Conservation (phyloP, 2,329 filamentous ascomycete species). For the Phialemoniopsis sp. region DNA sequence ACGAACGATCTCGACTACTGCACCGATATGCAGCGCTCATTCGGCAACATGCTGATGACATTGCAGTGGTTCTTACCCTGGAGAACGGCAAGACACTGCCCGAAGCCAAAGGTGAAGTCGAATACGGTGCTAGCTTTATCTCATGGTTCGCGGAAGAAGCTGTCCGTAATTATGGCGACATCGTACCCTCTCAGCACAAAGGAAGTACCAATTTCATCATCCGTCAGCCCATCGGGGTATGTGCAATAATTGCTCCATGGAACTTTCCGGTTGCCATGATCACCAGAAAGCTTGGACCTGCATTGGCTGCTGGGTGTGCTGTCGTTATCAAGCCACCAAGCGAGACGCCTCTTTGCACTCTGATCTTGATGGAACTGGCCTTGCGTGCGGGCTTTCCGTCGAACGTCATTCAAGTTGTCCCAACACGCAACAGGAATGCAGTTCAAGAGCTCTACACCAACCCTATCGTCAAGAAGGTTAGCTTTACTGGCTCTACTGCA, state of each 20-base stretch:
- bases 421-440: slow-evolving; percentile 56
- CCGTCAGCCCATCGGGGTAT: slow-evolving; percentile 64
- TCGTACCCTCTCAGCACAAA: slow-evolving; percentile 55
- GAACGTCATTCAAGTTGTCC: slow-evolving; percentile 44
- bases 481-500: slow-evolving; percentile 60
- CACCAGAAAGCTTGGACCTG: slow-evolving; percentile 37
- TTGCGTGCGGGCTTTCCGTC: slow-evolving; percentile 63
- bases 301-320: slow-evolving; percentile 66
- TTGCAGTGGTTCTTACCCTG: too few relatives aligned
- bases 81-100: too few relatives aligned
- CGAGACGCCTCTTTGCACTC: slow-evolving; percentile 65
- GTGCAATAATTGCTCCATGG: slow-evolving; percentile 63
- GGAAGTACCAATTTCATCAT: too few relatives aligned
- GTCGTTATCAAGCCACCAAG: slow-evolving; percentile 67
- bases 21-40: too few relatives aligned
- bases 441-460: too few relatives aligned
- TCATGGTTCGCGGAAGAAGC: slow-evolving; percentile 63
- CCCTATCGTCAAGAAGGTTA: too few relatives aligned
- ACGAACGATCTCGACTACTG: too few relatives aligned
- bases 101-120: too few relatives aligned
- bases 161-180: slow-evolving; percentile 53
- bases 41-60: too few relatives aligned
- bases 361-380: slow-evolving; percentile 61
- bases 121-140: too few relatives aligned
- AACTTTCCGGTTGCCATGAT: slow-evolving; percentile 58